Evolutionary conservation across 2,329 filamentous ascomycete genomes (phyloP).

Genomic region (Scytalidium sp.): DNA sequence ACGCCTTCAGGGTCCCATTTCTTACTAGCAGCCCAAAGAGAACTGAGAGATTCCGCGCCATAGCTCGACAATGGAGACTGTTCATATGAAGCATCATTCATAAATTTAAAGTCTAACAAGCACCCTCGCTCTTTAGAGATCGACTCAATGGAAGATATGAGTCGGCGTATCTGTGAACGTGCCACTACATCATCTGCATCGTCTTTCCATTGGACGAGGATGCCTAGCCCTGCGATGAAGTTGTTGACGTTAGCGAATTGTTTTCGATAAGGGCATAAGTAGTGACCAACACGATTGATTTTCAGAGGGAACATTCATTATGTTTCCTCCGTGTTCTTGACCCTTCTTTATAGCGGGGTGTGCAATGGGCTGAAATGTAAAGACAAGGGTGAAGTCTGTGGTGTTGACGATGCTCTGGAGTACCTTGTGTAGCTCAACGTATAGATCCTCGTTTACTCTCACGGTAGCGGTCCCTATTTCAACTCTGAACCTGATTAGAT

Average conservation of each 20-base stretch:
- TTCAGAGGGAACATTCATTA: not conserved
- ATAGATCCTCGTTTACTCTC: no score
- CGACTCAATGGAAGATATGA: conserved; percentile 2
- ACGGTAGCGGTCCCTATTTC: no score
- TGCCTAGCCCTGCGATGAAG: not conserved
- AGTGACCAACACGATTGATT: conserved; percentile 2
- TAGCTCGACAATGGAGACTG: not conserved
- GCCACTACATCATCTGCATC: conserved; percentile 1
- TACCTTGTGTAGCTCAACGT: conserved; percentile 1
- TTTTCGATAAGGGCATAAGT: not conserved
- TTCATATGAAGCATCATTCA: conserved; percentile 6
- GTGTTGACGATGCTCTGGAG: not conserved
- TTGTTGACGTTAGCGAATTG: not conserved
- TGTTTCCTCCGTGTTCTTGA: no score
- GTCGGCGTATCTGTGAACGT: not conserved
- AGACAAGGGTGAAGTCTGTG: not conserved
- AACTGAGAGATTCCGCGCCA: not conserved
- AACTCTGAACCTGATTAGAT: no score
- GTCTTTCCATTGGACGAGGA: conserved; percentile 1
- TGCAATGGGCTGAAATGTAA: no score
- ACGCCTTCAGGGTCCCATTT: conserved; percentile 21
- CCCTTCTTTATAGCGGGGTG: no score
- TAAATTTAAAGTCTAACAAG: conserved; percentile 7
- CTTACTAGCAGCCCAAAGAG: conserved; percentile 14
- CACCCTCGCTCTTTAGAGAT: not conserved